phyloP scores from a whole-genome alignment of 352 stramenopile genomes.

The Pythium insidiosum region DNA sequence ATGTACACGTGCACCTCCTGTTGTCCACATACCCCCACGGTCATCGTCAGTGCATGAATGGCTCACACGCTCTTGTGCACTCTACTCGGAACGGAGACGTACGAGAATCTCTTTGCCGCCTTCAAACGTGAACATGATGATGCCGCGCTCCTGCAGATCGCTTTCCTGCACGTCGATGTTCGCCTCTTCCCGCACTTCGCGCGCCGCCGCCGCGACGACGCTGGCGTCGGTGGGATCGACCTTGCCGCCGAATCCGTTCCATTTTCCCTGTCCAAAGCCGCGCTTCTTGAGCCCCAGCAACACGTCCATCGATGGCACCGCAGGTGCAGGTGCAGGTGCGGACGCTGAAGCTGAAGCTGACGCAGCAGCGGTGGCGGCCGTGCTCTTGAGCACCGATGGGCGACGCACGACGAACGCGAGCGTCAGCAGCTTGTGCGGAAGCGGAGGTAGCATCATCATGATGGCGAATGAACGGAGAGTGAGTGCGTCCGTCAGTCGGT shows the following conservation, averaged over 20 bases:
- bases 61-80: too few species aligned
- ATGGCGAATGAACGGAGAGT: too few species aligned
- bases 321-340: not conserved
- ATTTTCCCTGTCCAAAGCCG: conserved; percentile 64
- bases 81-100: conserved; percentile 2
- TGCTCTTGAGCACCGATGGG: too few species aligned
- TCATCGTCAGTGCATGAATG: not conserved
- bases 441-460: conserved; percentile 15
- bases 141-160: conserved; percentile 17
- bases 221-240: conserved; percentile 42
- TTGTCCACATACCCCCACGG: not conserved
- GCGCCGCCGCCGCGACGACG: conserved; percentile 21
- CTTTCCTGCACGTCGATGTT: conserved; percentile 18
- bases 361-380: too few species aligned
- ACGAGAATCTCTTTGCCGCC: conserved; percentile 21
- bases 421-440: conserved; percentile 18
- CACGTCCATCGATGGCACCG: too few species aligned
- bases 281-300: conserved; percentile 71
- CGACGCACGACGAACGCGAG: conserved; percentile 15
- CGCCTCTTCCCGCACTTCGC: conserved; percentile 36
- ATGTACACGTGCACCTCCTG: conserved; percentile 43
- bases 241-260: conserved; percentile 79
- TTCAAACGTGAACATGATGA: conserved; percentile 39
- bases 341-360: too few species aligned
- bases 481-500: too few species aligned